A percentile compares a stretch with the other conserved stretches of the same genome.
Conservation (phyloP, 495 filamentous ascomycete species). For the Annulohypoxylon stygium region DNA sequence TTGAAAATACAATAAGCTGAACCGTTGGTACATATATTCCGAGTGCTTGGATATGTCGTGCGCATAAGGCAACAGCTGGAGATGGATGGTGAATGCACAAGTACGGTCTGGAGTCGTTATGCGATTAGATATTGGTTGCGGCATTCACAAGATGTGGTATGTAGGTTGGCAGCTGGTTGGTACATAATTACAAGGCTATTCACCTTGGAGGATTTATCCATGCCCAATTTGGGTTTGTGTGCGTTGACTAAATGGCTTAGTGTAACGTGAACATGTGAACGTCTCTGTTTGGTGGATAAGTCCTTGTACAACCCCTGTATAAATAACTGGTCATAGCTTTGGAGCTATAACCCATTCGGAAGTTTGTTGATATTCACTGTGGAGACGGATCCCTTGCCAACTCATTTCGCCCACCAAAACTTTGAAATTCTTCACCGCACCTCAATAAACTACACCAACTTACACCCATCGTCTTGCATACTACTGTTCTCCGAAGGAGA, state of each 20-base stretch:
- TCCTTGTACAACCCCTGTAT: slow-evolving; percentile 24
- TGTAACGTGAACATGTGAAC: slow-evolving; percentile 34
- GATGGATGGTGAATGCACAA: neutral
- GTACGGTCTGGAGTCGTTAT: neutral
- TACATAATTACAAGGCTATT: neutral
- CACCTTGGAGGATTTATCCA: slow-evolving; percentile 20
- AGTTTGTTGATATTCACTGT: slow-evolving; percentile 48
- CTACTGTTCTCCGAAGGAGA: slow-evolving; percentile 1
- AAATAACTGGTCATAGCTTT: slow-evolving; percentile 32
- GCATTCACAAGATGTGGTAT: neutral
- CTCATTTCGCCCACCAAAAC: slow-evolving; percentile 45
- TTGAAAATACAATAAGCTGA: neutral
- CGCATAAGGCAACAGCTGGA: neutral
- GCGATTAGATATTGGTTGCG: neutral
- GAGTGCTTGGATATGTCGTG: neutral
- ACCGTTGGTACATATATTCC: neutral
- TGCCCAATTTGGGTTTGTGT: slow-evolving; percentile 18
- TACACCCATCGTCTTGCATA: slow-evolving; percentile 29
- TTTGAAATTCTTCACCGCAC: slow-evolving; percentile 42
- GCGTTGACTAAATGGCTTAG: slow-evolving; percentile 6
- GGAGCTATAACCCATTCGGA: slow-evolving; percentile 38
- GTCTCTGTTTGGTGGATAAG: neutral
- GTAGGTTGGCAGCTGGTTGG: neutral
- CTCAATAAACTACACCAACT: slow-evolving; percentile 33
- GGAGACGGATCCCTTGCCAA: slow-evolving; percentile 44